phyloP scores from a whole-genome alignment of 495 filamentous ascomycete genomes.

The Aspergillus bertholletiae region DNA sequence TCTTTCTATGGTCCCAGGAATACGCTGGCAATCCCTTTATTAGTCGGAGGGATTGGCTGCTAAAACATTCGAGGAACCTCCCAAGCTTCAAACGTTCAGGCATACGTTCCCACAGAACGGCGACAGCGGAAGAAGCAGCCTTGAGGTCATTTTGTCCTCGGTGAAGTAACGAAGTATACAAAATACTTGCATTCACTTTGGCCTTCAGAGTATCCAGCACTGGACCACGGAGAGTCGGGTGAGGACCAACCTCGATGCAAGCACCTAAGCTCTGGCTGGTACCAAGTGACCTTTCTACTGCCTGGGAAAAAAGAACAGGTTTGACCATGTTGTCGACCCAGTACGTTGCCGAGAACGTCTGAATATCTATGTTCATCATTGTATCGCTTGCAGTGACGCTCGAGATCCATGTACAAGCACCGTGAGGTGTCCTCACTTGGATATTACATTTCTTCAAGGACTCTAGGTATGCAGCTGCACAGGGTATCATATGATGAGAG shows the following conservation, averaged over 20 bases:
- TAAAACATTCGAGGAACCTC: slow-evolving; percentile 48
- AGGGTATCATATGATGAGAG: slow-evolving; percentile 51
- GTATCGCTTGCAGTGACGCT: no score
- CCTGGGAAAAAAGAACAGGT: slow-evolving; percentile 12
- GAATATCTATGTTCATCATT: background rate
- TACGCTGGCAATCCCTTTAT: slow-evolving; percentile 40
- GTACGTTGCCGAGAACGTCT: no score
- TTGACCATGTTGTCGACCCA: slow-evolving; percentile 13
- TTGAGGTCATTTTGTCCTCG: background rate
- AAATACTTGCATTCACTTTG: background rate
- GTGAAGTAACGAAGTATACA: background rate
- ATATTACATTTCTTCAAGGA: slow-evolving; percentile 16
- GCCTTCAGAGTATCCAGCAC: slow-evolving; percentile 32
- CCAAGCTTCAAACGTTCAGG: slow-evolving; percentile 14
- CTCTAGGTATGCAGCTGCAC: slow-evolving; percentile 38
- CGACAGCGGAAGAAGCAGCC: background rate
- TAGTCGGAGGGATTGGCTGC: slow-evolving; percentile 23
- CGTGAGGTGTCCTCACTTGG: background rate
- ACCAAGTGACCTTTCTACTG: background rate
- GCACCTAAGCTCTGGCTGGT: background rate
- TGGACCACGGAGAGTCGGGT: slow-evolving; percentile 42
- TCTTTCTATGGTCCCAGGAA: slow-evolving; percentile 37
- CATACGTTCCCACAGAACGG: background rate
- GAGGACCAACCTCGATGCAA: slow-evolving; percentile 51
- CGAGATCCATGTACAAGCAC: no score